These are phyloP conservation scores for Elongisporangium undulatum DNA, from an alignment of 352 stramenopile species.

Conservation along the genomic window DNA sequence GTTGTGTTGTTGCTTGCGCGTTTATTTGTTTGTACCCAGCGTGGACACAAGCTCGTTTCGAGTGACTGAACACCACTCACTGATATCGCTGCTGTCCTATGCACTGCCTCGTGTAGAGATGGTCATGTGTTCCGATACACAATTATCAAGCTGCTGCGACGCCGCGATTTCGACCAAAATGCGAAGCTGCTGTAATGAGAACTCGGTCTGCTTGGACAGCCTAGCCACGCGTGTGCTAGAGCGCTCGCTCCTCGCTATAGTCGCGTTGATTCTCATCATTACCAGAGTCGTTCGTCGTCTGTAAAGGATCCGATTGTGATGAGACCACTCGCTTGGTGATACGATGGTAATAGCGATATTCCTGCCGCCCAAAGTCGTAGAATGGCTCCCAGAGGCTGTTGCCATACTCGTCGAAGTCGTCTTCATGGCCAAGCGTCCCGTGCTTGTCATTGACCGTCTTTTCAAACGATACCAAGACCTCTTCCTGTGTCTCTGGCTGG, in stretches of 20 bases:
- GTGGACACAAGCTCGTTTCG: neutral
- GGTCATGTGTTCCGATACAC: too few species aligned
- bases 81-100: constrained; percentile 11
- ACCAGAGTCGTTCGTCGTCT: neutral
- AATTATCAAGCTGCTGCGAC: neutral
- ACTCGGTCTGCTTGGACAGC: constrained; percentile 5
- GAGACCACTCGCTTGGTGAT: constrained; percentile 57
- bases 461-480: neutral
- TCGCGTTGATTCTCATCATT: neutral
- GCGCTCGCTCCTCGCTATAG: constrained; percentile 1
- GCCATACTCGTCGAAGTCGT: constrained; percentile 47
- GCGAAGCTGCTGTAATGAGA: neutral
- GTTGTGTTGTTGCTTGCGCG: constrained; percentile 2
- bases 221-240: neutral
- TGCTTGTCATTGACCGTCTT: neutral
- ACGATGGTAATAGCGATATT: constrained; percentile 65
- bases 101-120: constrained; percentile 13
- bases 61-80: neutral
- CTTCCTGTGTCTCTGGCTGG: neutral
- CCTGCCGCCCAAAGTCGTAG: constrained; percentile 50
- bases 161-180: neutral
- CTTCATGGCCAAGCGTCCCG: constrained; percentile 24
- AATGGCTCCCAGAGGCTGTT: constrained; percentile 62
- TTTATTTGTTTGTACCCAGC: constrained; percentile 1
- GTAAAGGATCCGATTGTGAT: constrained; percentile 3